Conservation (phyloP, 1,139 yeast genomes). For the Diutina mesorugosa region DNA sequence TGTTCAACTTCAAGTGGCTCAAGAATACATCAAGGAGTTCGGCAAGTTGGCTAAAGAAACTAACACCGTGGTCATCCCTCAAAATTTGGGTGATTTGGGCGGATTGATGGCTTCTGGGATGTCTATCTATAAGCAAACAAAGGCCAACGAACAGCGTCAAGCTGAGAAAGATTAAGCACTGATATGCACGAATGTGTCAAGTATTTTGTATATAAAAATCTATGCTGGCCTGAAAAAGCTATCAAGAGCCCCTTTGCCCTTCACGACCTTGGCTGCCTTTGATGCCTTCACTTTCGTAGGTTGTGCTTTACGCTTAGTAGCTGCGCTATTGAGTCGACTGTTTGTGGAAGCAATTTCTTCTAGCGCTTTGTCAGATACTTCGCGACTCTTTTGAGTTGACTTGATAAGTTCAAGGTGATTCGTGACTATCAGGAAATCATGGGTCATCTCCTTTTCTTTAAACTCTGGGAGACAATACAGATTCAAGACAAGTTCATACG, state of each 20-base stretch:
- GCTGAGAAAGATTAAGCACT: background rate
- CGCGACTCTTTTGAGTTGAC: slow-evolving; percentile 15
- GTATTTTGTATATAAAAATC: background rate
- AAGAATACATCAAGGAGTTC: slow-evolving; percentile 71
- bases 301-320: slow-evolving; percentile 10
- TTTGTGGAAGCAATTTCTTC: slow-evolving; percentile 12
- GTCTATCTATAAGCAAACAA: slow-evolving; percentile 23
- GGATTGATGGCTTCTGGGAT: slow-evolving; percentile 45
- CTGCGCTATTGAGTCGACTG: slow-evolving; percentile 5
- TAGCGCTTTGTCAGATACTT: slow-evolving; percentile 25
- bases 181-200: background rate
- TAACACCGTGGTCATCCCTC: slow-evolving; percentile 67
- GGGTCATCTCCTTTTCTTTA: slow-evolving; percentile 8
- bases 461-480: slow-evolving; percentile 13
- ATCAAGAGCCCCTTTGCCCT: slow-evolving; percentile 51
- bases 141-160: slow-evolving; percentile 3
- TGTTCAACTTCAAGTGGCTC: slow-evolving; percentile 69
- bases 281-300: slow-evolving; percentile 10
- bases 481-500: slow-evolving; percentile 19
- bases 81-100: slow-evolving; percentile 64
- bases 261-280: slow-evolving; percentile 25
- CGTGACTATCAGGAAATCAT: slow-evolving; percentile 19
- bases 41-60: slow-evolving; percentile 74
- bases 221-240: slow-evolving; percentile 32
- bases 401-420: slow-evolving; percentile 16